These are phyloP conservation scores for Neoarthrinium moseri DNA, from an alignment of 2,329 filamentous ascomycete species.

Conservation along the genomic window DNA sequence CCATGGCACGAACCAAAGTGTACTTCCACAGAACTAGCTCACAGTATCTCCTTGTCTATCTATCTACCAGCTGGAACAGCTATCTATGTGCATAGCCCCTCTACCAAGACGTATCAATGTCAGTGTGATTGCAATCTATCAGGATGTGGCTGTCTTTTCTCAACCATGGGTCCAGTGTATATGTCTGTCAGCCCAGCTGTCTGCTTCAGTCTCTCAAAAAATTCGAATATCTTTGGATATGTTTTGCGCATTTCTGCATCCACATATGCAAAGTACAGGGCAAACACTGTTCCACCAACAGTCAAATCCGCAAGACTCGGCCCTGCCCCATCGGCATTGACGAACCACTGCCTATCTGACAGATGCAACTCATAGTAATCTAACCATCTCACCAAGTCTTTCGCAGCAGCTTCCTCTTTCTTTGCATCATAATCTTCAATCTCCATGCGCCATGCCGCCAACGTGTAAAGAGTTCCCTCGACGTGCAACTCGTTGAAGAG, in stretches of 20 bases:
- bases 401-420: background rate
- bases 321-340: background rate
- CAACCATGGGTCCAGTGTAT: background rate
- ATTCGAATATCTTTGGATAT: background rate
- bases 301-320: background rate
- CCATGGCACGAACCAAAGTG: no score
- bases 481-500: slow-evolving; percentile 3
- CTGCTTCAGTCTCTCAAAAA: background rate
- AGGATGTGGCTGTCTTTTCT: background rate
- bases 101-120: no score
- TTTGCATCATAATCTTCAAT: background rate
- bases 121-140: no score
- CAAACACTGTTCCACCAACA: background rate
- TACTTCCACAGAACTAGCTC: no score
- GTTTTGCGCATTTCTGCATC: background rate
- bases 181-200: background rate
- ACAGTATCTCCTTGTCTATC: no score
- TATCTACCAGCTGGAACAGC: no score
- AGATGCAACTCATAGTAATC: background rate
- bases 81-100: no score
- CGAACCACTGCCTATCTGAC: background rate
- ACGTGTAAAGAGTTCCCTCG: background rate
- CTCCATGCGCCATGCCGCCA: background rate
- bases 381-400: background rate
- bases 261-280: background rate